Evolutionary conservation across 768 basidiomycete species (phyloP), one percentile per base, ranked within the genome.

Genomic region (Tricholoma furcatifolium): DNA sequence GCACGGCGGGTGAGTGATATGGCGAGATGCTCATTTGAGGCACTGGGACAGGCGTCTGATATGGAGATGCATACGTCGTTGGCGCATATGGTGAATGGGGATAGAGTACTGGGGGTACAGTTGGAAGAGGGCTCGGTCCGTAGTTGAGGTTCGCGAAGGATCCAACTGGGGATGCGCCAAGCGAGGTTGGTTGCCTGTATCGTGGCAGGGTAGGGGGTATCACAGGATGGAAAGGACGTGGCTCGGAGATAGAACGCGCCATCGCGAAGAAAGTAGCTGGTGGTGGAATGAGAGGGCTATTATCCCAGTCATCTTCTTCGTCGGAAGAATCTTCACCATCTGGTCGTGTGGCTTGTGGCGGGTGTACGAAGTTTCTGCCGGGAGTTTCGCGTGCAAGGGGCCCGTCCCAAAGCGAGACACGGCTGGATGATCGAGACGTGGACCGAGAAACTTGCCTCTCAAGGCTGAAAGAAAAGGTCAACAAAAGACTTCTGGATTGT

Each of bases 321-420:
- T 56, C 56, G 10, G 56, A 59, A n/a, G 54, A 61, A 18, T 70
- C 72, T n/a, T 65, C 63, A 21, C 65, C 68, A 1, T 52, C 49
- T 38, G 47, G 39, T n/a, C 49, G 41, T 14, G 50, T 43, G 32
- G 47, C 34, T n/a, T 46, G 41, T 10, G 50, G 34, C 12, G 47
- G 39, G 54, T 60, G 42, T 35, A 51, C 17, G 31, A 57, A 61
- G 38, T 47, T 59, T 32, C 60, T 57, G 36, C 59, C 41, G 27
- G 27, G 65, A 40, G 69, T 64, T 17, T 67, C 61, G 36, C 65
- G 67, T 15, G 70, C 74, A 27, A 76, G 61, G 30, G 74, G 72
- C 2, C 73, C 73, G 43, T 69, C 70, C 75, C 75, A 77, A 5
- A 73, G 68, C 4, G 74, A 74, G 50, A 66, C 64, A 3, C 70